These are phyloP conservation scores for Colletotrichum limetticola DNA, from an alignment of 2,329 filamentous ascomycete species.

Conservation along the genomic window DNA sequence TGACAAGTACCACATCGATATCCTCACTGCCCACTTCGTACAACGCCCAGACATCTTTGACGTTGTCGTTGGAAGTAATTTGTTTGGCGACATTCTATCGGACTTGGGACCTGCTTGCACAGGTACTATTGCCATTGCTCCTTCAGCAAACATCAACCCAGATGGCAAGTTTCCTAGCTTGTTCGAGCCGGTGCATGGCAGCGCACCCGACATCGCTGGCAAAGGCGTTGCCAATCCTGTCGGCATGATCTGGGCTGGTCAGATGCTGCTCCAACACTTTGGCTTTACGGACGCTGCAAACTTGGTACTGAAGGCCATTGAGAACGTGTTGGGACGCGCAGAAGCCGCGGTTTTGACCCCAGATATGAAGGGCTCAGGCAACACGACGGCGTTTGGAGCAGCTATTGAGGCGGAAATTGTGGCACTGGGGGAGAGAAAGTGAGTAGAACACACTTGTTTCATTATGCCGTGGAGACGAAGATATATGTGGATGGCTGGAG, in stretches of 20 bases:
- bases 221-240: conserved; percentile 79
- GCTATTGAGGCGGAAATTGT: conserved; percentile 39
- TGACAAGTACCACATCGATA: conserved; percentile 75
- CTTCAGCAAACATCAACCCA: conserved; percentile 75
- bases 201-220: conserved; percentile 78
- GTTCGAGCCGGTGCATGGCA: conserved; percentile 79
- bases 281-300: conserved; percentile 50
- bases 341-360: conserved; percentile 43
- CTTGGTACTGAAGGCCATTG: conserved; percentile 68
- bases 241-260: conserved; percentile 75
- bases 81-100: conserved; percentile 74
- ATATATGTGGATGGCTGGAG: background rate
- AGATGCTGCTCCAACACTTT: conserved; percentile 80
- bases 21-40: conserved; percentile 74
- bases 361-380: conserved; percentile 44
- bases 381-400: conserved; percentile 38
- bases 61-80: conserved; percentile 72
- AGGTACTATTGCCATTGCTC: conserved; percentile 78
- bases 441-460: background rate
- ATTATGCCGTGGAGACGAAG: background rate
- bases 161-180: conserved; percentile 63
- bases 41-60: conserved; percentile 68
- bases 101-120: conserved; percentile 77
- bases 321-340: conserved; percentile 67
- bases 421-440: conserved; percentile 2